Evolutionary conservation across 352 stramenopile genomes (phyloP).

Genomic region (Pythium pyrilobum): DNA sequence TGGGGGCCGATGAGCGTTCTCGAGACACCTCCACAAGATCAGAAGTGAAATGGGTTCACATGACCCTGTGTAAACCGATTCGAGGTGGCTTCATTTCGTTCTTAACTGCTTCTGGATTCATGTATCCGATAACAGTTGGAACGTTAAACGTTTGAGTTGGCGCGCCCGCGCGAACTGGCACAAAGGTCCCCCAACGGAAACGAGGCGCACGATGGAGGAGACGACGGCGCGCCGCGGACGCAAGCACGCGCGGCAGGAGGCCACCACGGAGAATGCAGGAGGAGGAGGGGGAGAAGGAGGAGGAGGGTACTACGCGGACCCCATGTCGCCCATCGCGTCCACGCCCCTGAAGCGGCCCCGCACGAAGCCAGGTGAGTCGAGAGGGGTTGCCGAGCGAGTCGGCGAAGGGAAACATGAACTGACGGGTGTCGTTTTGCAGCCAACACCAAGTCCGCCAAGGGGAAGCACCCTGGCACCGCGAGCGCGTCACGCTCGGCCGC

Average conservation of each 20-base stretch:
- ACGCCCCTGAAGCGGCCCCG: slow-evolving; percentile 77
- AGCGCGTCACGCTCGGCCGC: slow-evolving; percentile 15
- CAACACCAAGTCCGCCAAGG: slow-evolving; percentile 43
- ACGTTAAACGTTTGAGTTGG: slow-evolving; percentile 13
- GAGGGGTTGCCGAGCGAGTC: not conserved
- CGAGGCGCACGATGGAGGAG: slow-evolving; percentile 10
- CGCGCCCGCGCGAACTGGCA: slow-evolving; percentile 9
- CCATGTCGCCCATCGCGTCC: slow-evolving; percentile 75
- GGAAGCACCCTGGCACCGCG: slow-evolving; percentile 23
- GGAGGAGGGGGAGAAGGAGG: slow-evolving; percentile 1
- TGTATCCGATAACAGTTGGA: slow-evolving; percentile 12
- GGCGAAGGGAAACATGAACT: slow-evolving; percentile 3
- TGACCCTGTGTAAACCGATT: not conserved
- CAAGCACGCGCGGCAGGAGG: slow-evolving; percentile 15
- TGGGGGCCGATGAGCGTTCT: not conserved
- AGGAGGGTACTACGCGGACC: slow-evolving; percentile 68
- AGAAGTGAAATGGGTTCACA: not conserved
- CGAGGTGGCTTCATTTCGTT: slow-evolving; percentile 5
- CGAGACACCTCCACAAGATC: too few relatives aligned
- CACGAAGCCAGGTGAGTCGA: slow-evolving; percentile 31
- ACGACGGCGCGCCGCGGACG: not conserved
- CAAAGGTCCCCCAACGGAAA: slow-evolving; percentile 12
- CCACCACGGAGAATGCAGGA: not conserved
- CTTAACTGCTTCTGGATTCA: slow-evolving; percentile 9
- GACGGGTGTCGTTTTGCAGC: slow-evolving; percentile 16